phyloP scores from a whole-genome alignment of 805 yeast species.

The Metschnikowia santaceciliae region DNA sequence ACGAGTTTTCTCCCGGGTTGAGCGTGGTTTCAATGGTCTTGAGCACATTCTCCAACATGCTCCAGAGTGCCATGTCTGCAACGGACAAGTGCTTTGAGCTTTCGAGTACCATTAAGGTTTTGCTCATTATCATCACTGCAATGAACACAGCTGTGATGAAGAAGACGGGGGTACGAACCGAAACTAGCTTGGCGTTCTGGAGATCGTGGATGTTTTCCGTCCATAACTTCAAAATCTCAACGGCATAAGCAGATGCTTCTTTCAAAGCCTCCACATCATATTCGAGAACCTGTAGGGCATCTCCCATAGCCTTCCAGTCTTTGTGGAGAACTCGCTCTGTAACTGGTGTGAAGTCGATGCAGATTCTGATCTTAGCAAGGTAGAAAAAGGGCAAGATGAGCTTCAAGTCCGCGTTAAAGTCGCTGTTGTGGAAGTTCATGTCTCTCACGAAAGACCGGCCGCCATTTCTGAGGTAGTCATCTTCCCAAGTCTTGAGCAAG shows the following conservation, averaged over 20 bases:
- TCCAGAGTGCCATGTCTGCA: constrained; percentile 57
- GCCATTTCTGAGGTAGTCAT: constrained; percentile 54
- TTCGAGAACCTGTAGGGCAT: constrained; percentile 40
- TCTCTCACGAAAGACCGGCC: constrained; percentile 57
- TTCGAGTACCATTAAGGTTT: constrained; percentile 57
- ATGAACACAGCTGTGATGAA: constrained; percentile 69
- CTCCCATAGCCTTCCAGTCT: constrained; percentile 67
- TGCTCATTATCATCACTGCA: constrained; percentile 58
- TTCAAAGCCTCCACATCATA: constrained; percentile 60
- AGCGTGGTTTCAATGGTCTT: constrained; percentile 58
- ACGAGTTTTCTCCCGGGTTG: constrained; percentile 48
- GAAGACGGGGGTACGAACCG: constrained; percentile 72
- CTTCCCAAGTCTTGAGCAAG: constrained; percentile 66
- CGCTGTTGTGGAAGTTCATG: constrained; percentile 45
- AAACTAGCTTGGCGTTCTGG: constrained; percentile 61
- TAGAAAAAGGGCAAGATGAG: constrained; percentile 62
- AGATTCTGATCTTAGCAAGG: constrained; percentile 63
- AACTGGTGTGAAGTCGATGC: constrained; percentile 58
- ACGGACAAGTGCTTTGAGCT: constrained; percentile 28
- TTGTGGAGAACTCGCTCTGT: constrained; percentile 57
- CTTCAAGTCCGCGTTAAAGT: constrained; percentile 54
- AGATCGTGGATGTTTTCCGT: constrained; percentile 63
- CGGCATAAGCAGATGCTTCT: constrained; percentile 56
- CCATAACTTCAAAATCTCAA: constrained; percentile 66
- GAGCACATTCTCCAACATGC: constrained; percentile 56